phyloP scores from a whole-genome alignment of 2,329 filamentous ascomycete genomes.

The Exutisphaerella laricina region DNA sequence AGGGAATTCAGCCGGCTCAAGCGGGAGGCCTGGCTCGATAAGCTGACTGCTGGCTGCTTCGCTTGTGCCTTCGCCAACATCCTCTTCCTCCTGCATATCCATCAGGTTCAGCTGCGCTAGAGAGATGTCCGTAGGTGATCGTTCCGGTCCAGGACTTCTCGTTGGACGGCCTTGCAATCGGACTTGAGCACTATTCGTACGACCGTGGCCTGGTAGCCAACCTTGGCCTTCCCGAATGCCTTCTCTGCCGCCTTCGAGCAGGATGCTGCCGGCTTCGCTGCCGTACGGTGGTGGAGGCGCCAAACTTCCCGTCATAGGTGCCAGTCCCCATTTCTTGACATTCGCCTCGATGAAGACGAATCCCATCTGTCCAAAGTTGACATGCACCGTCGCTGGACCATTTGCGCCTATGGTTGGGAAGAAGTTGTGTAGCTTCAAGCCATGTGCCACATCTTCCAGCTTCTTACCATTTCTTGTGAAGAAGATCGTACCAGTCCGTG shows the following conservation, averaged over 20 bases:
- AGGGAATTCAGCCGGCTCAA: conserved; percentile 33
- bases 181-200: conserved; percentile 73
- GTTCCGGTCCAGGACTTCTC: conserved; percentile 79
- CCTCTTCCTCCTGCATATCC: conserved; percentile 46
- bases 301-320: conserved; percentile 89
- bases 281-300: conserved; percentile 95
- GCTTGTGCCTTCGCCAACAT: conserved; percentile 23
- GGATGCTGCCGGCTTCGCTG: conserved; percentile 91
- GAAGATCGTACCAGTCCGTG: conserved; percentile 89
- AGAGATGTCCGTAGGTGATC: conserved; percentile 93
- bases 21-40: conserved; percentile 25
- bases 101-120: conserved; percentile 76
- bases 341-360: conserved; percentile 99
- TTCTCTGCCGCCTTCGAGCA: conserved; percentile 72
- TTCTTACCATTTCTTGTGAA: conserved; percentile 98
- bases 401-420: conserved; percentile 97
- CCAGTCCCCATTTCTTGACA: conserved; percentile 98
- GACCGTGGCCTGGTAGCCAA: conserved; percentile 59
- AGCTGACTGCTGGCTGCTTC: conserved; percentile 18
- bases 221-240: conserved; percentile 50
- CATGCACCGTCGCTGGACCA: conserved; percentile 85
- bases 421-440: conserved; percentile 90
- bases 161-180: conserved; percentile 60
- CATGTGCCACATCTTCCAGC: conserved; percentile 88
- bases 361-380: conserved; percentile 95